Evolutionary conservation across 1,284 basidiomycete genomes (phyloP).

Genomic region (Trichosporon sp.): DNA sequence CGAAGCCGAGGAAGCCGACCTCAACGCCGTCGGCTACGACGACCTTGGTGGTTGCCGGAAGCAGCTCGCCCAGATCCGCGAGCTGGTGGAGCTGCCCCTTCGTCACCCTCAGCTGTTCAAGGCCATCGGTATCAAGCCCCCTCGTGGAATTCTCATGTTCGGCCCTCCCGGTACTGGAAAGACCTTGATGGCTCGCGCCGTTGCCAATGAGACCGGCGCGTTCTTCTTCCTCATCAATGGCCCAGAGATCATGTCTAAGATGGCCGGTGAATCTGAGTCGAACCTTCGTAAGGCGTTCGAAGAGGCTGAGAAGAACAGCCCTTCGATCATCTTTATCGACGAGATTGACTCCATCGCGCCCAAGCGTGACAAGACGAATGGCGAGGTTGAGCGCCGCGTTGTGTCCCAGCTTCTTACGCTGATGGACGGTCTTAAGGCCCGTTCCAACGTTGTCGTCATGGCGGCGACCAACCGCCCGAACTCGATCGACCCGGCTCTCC

Average conservation of each 20-base stretch:
- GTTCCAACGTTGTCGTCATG: constrained; percentile 99
- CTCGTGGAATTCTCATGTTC: constrained; percentile 93
- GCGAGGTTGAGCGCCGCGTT: constrained; percentile 97
- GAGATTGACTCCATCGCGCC: constrained; percentile 99
- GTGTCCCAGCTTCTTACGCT: constrained; percentile 96
- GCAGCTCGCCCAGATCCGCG: constrained; percentile 94
- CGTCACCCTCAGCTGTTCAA: constrained; percentile 99
- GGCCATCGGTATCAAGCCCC: constrained; percentile 99
- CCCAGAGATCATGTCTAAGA: constrained; percentile 99
- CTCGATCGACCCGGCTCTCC: constrained; percentile 96
- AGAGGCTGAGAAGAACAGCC: constrained; percentile 99
- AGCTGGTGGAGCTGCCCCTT: constrained; percentile 94
- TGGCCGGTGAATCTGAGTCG: constrained; percentile 97
- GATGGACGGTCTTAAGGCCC: constrained; percentile 98
- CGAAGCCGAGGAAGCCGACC: constrained; percentile 96
- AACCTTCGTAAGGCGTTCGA: constrained; percentile 98
- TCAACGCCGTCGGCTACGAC: constrained; percentile 96
- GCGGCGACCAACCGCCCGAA: constrained; percentile 95
- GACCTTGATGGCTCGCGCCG: constrained; percentile 97
- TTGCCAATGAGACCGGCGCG: constrained; percentile 98
- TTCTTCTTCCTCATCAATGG: constrained; percentile 99
- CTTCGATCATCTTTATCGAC: constrained; percentile 95
- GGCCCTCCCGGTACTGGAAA: constrained; percentile 97
- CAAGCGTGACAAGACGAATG: constrained; percentile 99
- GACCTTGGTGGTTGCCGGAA: constrained; percentile 99